These are phyloP conservation scores for Cucurbita argyrosperma DNA, from an alignment of 306 rosid genomes.

Conservation along the genomic window DNA sequence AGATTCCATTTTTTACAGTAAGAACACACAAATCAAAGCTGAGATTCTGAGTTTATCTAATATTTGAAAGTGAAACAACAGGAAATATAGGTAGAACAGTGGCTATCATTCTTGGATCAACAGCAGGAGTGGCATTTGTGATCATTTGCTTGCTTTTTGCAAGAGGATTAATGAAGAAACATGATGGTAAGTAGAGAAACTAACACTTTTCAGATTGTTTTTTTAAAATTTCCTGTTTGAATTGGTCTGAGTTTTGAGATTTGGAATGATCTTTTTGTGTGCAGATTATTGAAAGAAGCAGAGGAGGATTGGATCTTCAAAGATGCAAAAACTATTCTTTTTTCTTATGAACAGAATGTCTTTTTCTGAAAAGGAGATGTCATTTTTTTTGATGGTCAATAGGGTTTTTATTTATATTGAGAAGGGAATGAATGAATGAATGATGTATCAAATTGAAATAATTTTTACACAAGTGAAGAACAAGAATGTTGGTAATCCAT, in stretches of 20 bases:
- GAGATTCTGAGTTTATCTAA: neutral
- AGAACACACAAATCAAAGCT: neutral
- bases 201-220: conserved; percentile 1
- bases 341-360: conserved; percentile 20
- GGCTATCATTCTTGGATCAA: conserved; percentile 80
- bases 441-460: neutral
- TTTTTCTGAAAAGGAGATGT: conserved; percentile 14
- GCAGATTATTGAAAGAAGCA: conserved; percentile 56
- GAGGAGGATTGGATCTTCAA: conserved; percentile 19
- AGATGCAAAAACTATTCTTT: conserved; percentile 18
- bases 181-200: conserved; percentile 45
- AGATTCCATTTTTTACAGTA: neutral
- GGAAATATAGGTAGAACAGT: conserved; percentile 66
- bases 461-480: neutral
- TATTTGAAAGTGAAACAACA: conserved; percentile 36
- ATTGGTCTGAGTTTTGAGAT: neutral
- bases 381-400: conserved; percentile 5
- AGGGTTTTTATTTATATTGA: neutral
- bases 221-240: neutral
- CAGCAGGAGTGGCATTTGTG: conserved; percentile 66
- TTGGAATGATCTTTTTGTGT: conserved; percentile 1
- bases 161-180: conserved; percentile 64
- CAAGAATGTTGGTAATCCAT: neutral
- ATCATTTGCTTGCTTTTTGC: conserved; percentile 72
- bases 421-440: neutral